Base-by-base conservation (phyloP, 129 eudicot species). In the Cynara cardunculus region DNA sequence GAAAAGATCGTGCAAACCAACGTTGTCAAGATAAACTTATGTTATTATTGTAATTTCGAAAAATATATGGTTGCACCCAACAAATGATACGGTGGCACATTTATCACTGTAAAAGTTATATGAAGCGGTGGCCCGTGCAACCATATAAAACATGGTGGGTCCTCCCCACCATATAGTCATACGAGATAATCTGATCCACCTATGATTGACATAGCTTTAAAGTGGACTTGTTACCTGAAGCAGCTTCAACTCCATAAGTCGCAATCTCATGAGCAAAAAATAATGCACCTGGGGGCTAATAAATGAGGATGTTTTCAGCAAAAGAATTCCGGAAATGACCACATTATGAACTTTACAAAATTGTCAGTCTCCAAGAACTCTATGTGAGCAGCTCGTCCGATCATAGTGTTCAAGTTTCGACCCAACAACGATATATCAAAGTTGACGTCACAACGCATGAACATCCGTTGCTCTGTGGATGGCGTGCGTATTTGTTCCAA, bases 341-440 rank as follows among this genome's bases (percentile, higher is more conserved):
- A 91, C 97, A 91, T 91, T 37, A 89, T 86, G 72, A 91, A 90
- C 85, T 82, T 87, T 6, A 91, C 92, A 68, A 91, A 91, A 72
- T 79, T 81, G 73, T 91, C 92, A 2, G 90, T 65, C 69, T 91
- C 97, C 85, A 91, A 77, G 83, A 91, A 91, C 81, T 88, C 94
- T 25, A 91, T 89, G 59, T 91, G 97, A 71, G 97, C 97, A 71
- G 97, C 97, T 3, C 97, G 87, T 68, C 97, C 97, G 35, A 91
- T 89, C 49, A 91, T 65, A 24, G 97, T 91, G 81, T 91, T 89
- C 59, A 91, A 81, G 82, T 88, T 91, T 72, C 85, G 78, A 18
- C 97, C 97, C 72, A 87, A 94, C 82, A 89, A 32, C 7, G 94
- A 74, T 83, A 85, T 74, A 87, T 91, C 93, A 64, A 91, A 91